A percentile compares a stretch with the other conserved stretches of the same genome.
Evolutionary conservation across 1,284 basidiomycete species (phyloP).

Genomic region (Cystobasidium slooffiae): DNA sequence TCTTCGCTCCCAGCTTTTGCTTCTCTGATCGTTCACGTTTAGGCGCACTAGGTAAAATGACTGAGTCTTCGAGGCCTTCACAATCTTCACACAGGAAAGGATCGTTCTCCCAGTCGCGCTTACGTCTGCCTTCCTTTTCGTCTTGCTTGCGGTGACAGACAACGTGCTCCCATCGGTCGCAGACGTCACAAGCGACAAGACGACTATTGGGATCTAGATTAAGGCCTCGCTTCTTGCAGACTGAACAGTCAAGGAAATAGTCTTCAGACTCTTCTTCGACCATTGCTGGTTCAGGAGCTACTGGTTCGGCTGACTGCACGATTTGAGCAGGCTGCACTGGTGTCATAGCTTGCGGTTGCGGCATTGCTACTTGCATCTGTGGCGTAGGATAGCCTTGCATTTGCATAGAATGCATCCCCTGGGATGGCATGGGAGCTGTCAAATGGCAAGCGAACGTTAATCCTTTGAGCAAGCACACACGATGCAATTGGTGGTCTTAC

Average conservation of each 20-base stretch:
- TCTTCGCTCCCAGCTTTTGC: slow-evolving; percentile 30
- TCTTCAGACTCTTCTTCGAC: slow-evolving; percentile 24
- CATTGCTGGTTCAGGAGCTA: neutral
- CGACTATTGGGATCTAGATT: slow-evolving; percentile 68
- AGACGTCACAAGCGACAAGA: slow-evolving; percentile 76
- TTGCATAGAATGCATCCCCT: neutral
- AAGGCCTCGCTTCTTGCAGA: slow-evolving; percentile 33
- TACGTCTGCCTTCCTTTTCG: slow-evolving; percentile 45
- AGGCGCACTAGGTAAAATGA: slow-evolving; percentile 32
- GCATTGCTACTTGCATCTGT: neutral
- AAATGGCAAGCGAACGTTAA: too few species aligned
- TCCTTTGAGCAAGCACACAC: too few species aligned
- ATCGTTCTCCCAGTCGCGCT: slow-evolving; percentile 48
- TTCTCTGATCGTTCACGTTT: slow-evolving; percentile 35
- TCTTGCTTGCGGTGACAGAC: slow-evolving; percentile 56
- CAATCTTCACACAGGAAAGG: slow-evolving; percentile 45
- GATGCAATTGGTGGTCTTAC: too few species aligned
- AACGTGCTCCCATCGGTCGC: slow-evolving; percentile 68
- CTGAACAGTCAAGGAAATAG: slow-evolving; percentile 42
- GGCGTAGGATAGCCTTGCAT: neutral
- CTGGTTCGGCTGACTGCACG: neutral
- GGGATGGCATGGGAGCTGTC: too few species aligned
- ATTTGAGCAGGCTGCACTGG: neutral
- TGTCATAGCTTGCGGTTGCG: neutral
- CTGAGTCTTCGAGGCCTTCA: slow-evolving; percentile 20